Percentiles rank a stretch among this genome's conserved stretches.
phyloP scores from a whole-genome alignment of 441 rosid species.

The Manihot esculenta region DNA sequence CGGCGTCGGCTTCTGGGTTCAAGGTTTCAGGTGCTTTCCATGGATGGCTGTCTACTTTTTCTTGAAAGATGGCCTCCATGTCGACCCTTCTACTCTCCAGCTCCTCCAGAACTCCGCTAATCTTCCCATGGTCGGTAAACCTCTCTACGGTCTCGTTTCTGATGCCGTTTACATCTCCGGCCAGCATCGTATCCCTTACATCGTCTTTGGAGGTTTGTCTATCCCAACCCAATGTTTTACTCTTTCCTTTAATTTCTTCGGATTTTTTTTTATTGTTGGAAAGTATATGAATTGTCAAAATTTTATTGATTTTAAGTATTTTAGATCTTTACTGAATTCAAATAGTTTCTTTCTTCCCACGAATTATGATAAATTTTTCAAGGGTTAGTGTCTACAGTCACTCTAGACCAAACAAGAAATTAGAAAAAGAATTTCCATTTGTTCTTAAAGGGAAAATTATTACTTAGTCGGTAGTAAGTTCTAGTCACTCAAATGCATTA shows the following conservation, averaged over 20 bases:
- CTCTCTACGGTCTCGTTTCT: constrained; percentile 70
- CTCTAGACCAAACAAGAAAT: too few relatives aligned
- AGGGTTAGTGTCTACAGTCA: too few relatives aligned
- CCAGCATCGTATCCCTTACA: constrained; percentile 89
- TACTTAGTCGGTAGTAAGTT: too few relatives aligned
- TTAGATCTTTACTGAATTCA: not conserved
- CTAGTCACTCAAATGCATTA: too few relatives aligned
- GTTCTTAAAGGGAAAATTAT: too few relatives aligned
- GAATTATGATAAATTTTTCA: too few relatives aligned
- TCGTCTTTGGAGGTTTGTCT: constrained; percentile 73
- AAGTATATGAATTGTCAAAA: not conserved
- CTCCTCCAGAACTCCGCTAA: constrained; percentile 80
- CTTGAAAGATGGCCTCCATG: constrained; percentile 73
- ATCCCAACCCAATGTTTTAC: not conserved
- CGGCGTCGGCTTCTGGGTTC: constrained; percentile 80
- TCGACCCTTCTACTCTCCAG: constrained; percentile 77
- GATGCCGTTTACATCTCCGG: constrained; percentile 68
- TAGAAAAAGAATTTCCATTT: too few relatives aligned
- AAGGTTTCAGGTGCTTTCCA: constrained; percentile 86
- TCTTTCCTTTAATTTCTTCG: not conserved
- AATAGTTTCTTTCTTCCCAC: too few relatives aligned
- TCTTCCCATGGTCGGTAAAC: constrained; percentile 90
- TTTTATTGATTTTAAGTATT: not conserved
- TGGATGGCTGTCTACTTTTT: constrained; percentile 84
- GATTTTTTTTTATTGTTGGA: too few relatives aligned